A percentile compares a stretch with the other conserved stretches of the same genome.
phyloP scores from a whole-genome alignment of 768 basidiomycete genomes.

The Trametes cingulata region DNA sequence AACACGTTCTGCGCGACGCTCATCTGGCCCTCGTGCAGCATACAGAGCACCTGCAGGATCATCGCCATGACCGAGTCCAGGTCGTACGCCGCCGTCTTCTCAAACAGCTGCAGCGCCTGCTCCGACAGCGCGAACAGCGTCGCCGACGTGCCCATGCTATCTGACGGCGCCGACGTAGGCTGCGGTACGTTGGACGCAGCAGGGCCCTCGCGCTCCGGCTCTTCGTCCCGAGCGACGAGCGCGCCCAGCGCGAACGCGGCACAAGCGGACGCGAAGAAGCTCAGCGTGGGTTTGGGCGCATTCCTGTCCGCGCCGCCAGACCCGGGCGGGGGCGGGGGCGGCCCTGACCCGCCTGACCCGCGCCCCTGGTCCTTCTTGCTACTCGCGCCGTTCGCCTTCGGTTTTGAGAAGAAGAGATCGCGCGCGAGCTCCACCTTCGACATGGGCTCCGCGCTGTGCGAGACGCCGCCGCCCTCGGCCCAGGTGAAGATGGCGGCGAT shows the following conservation, averaged over 20 bases:
- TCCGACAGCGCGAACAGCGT: slow-evolving; percentile 50
- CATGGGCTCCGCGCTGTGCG: slow-evolving; percentile 9
- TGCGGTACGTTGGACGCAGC: slow-evolving; percentile 26
- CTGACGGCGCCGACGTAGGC: slow-evolving; percentile 6
- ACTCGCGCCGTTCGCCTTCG: slow-evolving; percentile 7
- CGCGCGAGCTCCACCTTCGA: slow-evolving; percentile 27
- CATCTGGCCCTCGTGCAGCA: slow-evolving; percentile 52
- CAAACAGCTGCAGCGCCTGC: slow-evolving; percentile 47
- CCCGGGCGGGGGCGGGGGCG: slow-evolving; percentile 14
- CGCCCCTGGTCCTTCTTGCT: slow-evolving; percentile 25
- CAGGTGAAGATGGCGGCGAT: slow-evolving; percentile 46
- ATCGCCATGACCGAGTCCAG: slow-evolving; percentile 61
- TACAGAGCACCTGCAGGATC: slow-evolving; percentile 55
- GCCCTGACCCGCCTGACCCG: slow-evolving; percentile 24
- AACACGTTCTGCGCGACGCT: slow-evolving; percentile 43
- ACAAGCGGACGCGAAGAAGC: slow-evolving; percentile 60
- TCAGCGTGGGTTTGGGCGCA: slow-evolving; percentile 38
- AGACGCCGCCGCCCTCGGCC: slow-evolving; percentile 32
- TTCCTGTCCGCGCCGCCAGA: not conserved
- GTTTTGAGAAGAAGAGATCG: slow-evolving; percentile 25
- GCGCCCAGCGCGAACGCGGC: slow-evolving; percentile 64
- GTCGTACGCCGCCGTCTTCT: slow-evolving; percentile 46
- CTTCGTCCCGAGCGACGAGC: slow-evolving; percentile 31
- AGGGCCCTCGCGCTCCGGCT: slow-evolving; percentile 20
- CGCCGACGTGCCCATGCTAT: slow-evolving; percentile 30